Evolutionary conservation across 1,139 yeast genomes (phyloP), one percentile per base, ranked within the genome.

Genomic region (Sugiyamaella pinicola): DNA sequence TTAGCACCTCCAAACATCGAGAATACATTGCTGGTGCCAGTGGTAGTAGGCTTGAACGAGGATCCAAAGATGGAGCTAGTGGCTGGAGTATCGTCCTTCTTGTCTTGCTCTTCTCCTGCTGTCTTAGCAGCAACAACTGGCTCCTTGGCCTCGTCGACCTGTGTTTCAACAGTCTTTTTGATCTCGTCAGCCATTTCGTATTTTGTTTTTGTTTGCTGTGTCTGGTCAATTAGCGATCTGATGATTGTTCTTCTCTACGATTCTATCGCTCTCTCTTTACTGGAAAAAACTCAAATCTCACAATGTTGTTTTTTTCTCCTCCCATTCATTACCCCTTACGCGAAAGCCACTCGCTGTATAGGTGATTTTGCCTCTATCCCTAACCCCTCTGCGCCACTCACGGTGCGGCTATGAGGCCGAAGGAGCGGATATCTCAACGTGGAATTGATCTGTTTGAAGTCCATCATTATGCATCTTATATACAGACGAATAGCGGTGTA

Each of bases 1-100:
- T 84, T 83, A 72, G 82, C 84, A 59, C 91, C 96, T 57, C 96
- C 96, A 71, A 89, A 89, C 95, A 88, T 85, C 67, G 95, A 83
- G 69, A 89, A 88, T 29, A 88, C 93, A 67, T 55, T 48, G 56
- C 95, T 70, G 48, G 90, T 79, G 61, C 95, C 91, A 38, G 87
- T 82, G 60, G 72, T 64, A 53, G 69, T 61, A 51, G 67, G 62
- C 55, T 55, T 54, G 45, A 55, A 56, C 28, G 56, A 48, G 28
- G 61, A 53, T n/a, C 64, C 64, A 40, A 62, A 62, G 21, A 61
- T 54, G 28, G 61, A 49, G 17, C 22, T 4, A 29, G 47, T 2
- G n/a, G 38, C 35, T 8, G 34, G 50, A 17, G 37, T 46, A 13
- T 52, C 60, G n/a, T 40, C 53, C 52, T 57, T 57, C 46, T 54